Evolutionary conservation across 106 monocot genomes (phyloP), one percentile per base, ranked within the genome.

Genomic region (Dendrobium huoshanense): DNA sequence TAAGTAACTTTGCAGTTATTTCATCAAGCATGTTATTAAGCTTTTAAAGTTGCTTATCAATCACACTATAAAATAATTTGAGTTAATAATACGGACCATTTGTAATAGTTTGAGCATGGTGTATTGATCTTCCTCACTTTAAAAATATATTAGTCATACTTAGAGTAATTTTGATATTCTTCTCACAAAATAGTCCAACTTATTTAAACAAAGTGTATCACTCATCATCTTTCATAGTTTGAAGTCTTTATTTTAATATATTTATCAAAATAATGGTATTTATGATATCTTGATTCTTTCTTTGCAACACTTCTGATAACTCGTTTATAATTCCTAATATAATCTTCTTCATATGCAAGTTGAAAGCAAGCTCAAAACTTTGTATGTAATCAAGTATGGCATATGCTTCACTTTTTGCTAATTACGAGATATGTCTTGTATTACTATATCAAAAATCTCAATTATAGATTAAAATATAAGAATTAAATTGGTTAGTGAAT

Each of bases 251-350:
- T 22, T 77, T 77, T 47, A 43, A 44, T 27, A 77, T 19, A 22
- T 77, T 49, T 18, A 77, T 49, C 24, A 77, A 22, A 3, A 22
- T 77, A 17, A 45, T 7, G 6, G 77, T 7, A 37, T 37, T 37
- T 37, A 37, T 37, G 3, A 37, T 37, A 37, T 37, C 0, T 37
- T 37, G 2, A 37, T 77, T 49, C 31, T 47, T 77, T 48, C 44
- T 16, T 48, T 77, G 42, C n/a, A 77, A 48, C 9, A 19, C 77
- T 77, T 77, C 43, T 47, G 77, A 77, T 77, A 18, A 77, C 24
- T 77, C 77, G 51, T 77, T 44, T 48, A 47, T 47, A 3, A 77
- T 47, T 27, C 77, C 4, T 49, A 77, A 77, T 2, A 77, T 47
- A 47, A 0, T 19, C 29, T 47, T 77, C 42, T 45, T 77, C 9